Base-by-base conservation (phyloP, 2,329 filamentous ascomycete species). In the Exophiala xenobiotica region DNA sequence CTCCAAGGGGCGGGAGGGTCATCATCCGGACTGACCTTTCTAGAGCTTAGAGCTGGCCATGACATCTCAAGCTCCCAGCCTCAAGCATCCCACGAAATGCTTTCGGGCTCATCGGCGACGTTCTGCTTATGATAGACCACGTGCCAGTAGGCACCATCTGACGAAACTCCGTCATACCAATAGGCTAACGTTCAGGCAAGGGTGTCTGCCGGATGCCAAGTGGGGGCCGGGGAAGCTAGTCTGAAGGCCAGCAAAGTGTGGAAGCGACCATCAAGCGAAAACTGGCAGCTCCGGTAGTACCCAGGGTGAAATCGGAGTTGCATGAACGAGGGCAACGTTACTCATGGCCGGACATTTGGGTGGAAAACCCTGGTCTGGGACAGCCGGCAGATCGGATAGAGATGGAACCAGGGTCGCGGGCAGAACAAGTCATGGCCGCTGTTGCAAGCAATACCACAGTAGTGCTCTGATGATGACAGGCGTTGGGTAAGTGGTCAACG, bases 21-120 rank as follows among this genome's bases (percentile, higher is more conserved):
- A 39, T 57, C 50, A 46, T 51, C 54, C 44, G 43, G 35, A 39
- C 42, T n/a, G n/a, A 46, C 31, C 38, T 14, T n/a, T 29, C 39
- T 24, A 33, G 35, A 24, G 7, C 16, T 40, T n/a, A 20, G 5
- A 24, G 9, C 9, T 12, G 19, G 46, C 46, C 49, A 19, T 22
- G 31, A 26, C 27, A 46, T 11, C 22, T 8, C 14, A 18, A 11
- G 23, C 46, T 45, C 37, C 47, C 49, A 49, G 46, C 53, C 45
- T 53, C 49, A 53, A 49, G 42, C 38, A 3, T 14, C 43, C 47
- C 29, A 44, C 45, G 14, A 19, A 16, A 27, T 6, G 20, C 24
- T 16, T 50, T 46, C 16, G 51, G 46, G 38, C 27, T 46, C 51
- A 54, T 56, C 47, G 18, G 37, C 16, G 19, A 33, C 9, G 19